Base-by-base conservation (phyloP, 257 asterid species). In the Nicotiana tabacum region DNA sequence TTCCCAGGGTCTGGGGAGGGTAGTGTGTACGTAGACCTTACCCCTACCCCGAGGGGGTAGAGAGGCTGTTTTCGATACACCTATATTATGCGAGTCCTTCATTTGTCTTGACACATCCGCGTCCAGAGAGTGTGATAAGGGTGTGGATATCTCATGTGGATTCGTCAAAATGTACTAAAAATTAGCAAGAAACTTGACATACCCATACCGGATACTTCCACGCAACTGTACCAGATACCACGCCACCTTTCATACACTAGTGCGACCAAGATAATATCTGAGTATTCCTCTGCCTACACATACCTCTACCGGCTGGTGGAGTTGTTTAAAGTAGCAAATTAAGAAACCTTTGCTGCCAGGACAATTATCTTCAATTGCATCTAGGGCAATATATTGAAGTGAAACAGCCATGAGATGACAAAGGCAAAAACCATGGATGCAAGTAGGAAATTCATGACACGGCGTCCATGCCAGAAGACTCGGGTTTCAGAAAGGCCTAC, bases 341-440 rank as follows among this genome's bases (percentile, higher is more conserved):
- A 27, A 1, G 2, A 74, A 11, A 74, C 27, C 43, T 46, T 74
- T 13, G 53, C 16, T 27, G 62, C 62, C 35, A 13, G 62, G 62
- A 46, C 16, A 8, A 43, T 43, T 16, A 51, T 74, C 80, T 51
- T 74, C 80, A 13, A 35, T 27, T 27, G 43, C 27, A 74, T 27
- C 80, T 74, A 74, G 2, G 80, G 80, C 17, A 51, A 51, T 51
- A 81, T 43, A 66, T 81, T 53, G 83, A 82, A 82, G 78, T 66
- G 83, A 51, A 81, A 81, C 39, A 81, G 67, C 83, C 83, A 81
- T 9, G 83, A 81, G 24, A 81, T 81, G 78, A 81, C 83, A 48
- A 81, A 81, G 67, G 83, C 83, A 30, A 81, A 81, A 66, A 81
- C 78, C 83, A 81, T 81, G 33, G 66, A 81, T 51, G 83, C 78